Base-by-base conservation (phyloP, 495 filamentous ascomycete genomes). In the Aspergillus haitiensis region DNA sequence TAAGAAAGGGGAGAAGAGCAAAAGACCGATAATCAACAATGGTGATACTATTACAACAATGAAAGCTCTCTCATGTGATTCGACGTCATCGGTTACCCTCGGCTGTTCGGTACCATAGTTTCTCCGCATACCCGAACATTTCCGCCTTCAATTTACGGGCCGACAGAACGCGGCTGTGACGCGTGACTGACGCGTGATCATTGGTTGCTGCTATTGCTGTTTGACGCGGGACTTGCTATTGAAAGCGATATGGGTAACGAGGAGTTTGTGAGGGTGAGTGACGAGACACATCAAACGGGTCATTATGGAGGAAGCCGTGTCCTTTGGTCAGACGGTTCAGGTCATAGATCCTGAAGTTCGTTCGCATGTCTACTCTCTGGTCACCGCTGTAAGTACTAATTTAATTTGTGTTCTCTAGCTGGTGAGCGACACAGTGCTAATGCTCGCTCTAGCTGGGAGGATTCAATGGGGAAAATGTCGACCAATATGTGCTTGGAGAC, bases 311-410 rank as follows among this genome's bases (percentile, higher is more conserved):
- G 76, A 78, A 56, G 60, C 60, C 40, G 70, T 67, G 48, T 58
- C 72, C 52, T 55, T 73, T 56, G 73, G 71, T 45, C 72, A 74
- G 48, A 70, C 71, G 51, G 74, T 77, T 59, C 71, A 79, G 60
- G 76, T 85, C 47, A 83, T 94, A 35, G 92, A 96, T 69, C 90
- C 91, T 59, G 89, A 96, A 72, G 91, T 96, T 64, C 87, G 91
- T 64, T 90, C 90, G 32, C 87, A 96, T 77, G 86, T 98, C 65
- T 92, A 89, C 75, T 93, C 89, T 75, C 84, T 98, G 54, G 90
- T 96, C 57, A 90, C 90, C 60, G 93, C 93, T 58, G 92, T 96
- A 82, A 69, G 89, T 87, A 39, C 44, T 11, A 27, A 15, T 12
- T 16, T 18, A 15, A 34, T 15, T 46, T 35, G 50, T 10, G 8